Percentiles rank a stretch among this genome's conserved stretches.
Evolutionary conservation across 441 rosid species (phyloP).

Genomic region (Raphanus hybrid): DNA sequence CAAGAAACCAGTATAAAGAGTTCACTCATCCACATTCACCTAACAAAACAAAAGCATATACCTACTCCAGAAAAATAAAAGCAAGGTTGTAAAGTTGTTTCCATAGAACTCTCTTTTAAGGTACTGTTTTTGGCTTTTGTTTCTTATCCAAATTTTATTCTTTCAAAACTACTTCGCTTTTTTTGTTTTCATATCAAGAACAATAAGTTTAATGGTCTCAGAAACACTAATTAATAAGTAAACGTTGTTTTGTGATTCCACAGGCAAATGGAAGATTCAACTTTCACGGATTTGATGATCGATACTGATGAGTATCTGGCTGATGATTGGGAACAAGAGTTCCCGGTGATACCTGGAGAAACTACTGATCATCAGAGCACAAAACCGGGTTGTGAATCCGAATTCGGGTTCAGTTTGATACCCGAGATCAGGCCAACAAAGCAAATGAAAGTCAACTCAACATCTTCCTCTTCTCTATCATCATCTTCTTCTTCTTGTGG

Average conservation of each 20-base stretch:
- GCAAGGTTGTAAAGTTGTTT: background rate
- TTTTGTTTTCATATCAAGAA: background rate
- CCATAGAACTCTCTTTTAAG: background rate
- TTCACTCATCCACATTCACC: conserved; percentile 25
- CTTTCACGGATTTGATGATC: conserved; percentile 37
- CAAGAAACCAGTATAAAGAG: conserved; percentile 28
- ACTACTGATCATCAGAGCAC: conserved; percentile 15
- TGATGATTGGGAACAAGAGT: conserved; percentile 40
- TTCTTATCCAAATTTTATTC: background rate
- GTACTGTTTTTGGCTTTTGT: background rate
- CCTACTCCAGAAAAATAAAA: background rate
- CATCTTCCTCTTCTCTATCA: conserved; percentile 27
- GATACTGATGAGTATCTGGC: conserved; percentile 37
- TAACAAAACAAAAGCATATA: conserved; percentile 26
- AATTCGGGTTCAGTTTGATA: conserved; percentile 14
- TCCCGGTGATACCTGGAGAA: background rate
- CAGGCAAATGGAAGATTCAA: conserved; percentile 39
- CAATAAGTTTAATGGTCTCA: background rate
- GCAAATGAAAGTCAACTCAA: conserved; percentile 20
- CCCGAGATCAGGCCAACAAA: conserved; percentile 10
- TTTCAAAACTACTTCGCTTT: background rate
- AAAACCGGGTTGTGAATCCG: background rate
- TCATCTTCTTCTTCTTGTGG: conserved; percentile 36
- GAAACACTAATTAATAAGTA: background rate
- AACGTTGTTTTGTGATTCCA: background rate